phyloP scores from a whole-genome alignment of 371 early-diverging fungal genomes.

The Rhizoclosmatium hyalinum region DNA sequence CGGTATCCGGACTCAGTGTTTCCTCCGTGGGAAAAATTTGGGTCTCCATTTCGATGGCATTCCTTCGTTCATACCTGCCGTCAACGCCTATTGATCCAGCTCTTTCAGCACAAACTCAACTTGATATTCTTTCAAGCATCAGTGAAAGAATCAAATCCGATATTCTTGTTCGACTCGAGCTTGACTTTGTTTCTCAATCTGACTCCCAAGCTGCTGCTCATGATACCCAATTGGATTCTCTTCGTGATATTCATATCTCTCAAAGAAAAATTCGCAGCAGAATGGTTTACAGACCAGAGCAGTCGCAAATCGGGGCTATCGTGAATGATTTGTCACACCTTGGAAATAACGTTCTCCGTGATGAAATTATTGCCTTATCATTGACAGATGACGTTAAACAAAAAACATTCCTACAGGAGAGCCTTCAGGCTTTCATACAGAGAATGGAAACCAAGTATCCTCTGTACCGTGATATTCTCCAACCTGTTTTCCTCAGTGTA shows the following conservation, averaged over 20 bases:
- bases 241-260: constrained; percentile 6
- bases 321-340: constrained; percentile 78
- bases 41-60: constrained; percentile 28
- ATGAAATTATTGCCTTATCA: neutral
- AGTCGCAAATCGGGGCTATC: constrained; percentile 74
- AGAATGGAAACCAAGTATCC: constrained; percentile 65
- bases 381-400: constrained; percentile 20
- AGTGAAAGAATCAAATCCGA: constrained; percentile 16
- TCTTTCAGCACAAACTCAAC: constrained; percentile 18
- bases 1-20: constrained; percentile 1
- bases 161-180: constrained; percentile 10
- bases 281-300: constrained; percentile 73
- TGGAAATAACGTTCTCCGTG: constrained; percentile 69
- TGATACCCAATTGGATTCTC: neutral
- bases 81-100: constrained; percentile 29
- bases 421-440: constrained; percentile 73
- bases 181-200: neutral
- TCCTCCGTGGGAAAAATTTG: constrained; percentile 6
- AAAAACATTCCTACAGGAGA: constrained; percentile 70
- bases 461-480: constrained; percentile 77
- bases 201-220: neutral
- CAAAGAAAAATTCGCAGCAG: neutral
- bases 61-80: constrained; percentile 26
- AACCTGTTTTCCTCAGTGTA: constrained; percentile 73
- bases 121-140: constrained; percentile 15